Evolutionary conservation across 345 rosid species (phyloP).

Genomic region (Linum trigynum): DNA sequence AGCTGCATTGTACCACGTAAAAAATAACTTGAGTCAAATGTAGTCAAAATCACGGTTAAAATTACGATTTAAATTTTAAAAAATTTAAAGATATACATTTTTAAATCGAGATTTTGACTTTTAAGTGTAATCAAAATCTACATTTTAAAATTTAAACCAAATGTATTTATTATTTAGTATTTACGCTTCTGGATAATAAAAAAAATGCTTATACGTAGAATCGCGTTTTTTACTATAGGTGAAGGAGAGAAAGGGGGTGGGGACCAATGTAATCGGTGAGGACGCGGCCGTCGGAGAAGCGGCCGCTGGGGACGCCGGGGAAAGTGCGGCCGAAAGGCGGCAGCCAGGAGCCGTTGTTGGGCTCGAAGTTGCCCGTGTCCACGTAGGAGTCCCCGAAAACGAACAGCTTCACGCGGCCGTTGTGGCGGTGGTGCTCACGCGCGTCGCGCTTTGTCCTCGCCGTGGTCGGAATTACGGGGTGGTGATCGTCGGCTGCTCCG

Average conservation of each 20-base stretch:
- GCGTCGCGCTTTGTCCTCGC: not conserved
- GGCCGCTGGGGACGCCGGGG: slow-evolving; percentile 17
- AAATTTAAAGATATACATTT: too few relatives aligned
- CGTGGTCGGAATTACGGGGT: not conserved
- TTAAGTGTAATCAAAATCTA: too few relatives aligned
- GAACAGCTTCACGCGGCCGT: slow-evolving; percentile 8
- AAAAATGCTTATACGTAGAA: too few relatives aligned
- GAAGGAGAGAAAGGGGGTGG: not conserved
- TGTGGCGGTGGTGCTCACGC: not conserved
- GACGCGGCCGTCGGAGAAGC: slow-evolving; percentile 21
- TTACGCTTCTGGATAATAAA: not conserved
- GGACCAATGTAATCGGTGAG: slow-evolving; percentile 15
- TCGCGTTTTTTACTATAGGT: too few relatives aligned
- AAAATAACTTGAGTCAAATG: too few relatives aligned
- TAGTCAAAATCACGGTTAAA: too few relatives aligned
- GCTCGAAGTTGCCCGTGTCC: slow-evolving; percentile 12
- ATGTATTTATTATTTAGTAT: too few relatives aligned
- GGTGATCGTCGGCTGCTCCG: too few relatives aligned
- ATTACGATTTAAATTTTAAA: too few relatives aligned
- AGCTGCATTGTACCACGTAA: too few relatives aligned
- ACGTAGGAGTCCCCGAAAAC: slow-evolving; percentile 16
- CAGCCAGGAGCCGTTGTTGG: slow-evolving; percentile 3
- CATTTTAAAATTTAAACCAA: too few relatives aligned
- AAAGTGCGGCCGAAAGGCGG: slow-evolving; percentile 12
- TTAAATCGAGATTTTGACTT: too few relatives aligned